These are phyloP conservation scores for Tremella yokohamensis DNA, from an alignment of 768 basidiomycete species.

Conservation along the genomic window DNA sequence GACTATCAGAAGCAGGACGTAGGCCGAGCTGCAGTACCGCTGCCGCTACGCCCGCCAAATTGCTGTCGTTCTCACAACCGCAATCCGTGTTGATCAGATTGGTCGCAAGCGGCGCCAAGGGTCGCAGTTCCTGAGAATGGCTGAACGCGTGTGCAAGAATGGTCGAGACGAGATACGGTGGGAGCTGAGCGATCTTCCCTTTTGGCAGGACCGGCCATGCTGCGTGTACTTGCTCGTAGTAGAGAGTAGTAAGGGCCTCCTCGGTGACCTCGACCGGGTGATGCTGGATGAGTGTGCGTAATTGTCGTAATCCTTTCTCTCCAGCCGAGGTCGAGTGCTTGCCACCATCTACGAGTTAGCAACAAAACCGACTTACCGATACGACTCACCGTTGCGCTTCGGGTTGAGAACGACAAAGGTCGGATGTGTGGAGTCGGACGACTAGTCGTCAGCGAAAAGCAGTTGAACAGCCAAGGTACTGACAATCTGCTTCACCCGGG, in stretches of 20 bases:
- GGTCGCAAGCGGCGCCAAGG: slow-evolving; percentile 11
- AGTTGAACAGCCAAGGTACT: neutral
- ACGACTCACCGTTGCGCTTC: slow-evolving; percentile 15
- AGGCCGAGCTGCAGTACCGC: slow-evolving; percentile 19
- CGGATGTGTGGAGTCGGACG: slow-evolving; percentile 20
- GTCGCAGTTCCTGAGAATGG: slow-evolving; percentile 19
- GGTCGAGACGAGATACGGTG: slow-evolving; percentile 20
- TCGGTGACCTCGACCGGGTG: slow-evolving; percentile 17
- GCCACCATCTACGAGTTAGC: neutral
- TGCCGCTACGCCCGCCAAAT: slow-evolving; percentile 16
- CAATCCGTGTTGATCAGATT: too few relatives aligned
- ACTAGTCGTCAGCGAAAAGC: slow-evolving; percentile 7
- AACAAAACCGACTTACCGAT: too few relatives aligned
- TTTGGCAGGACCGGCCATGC: slow-evolving; percentile 24
- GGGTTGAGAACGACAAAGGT: slow-evolving; percentile 29
- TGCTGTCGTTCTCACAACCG: slow-evolving; percentile 6
- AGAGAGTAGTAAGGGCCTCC: slow-evolving; percentile 8
- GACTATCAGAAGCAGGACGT: slow-evolving; percentile 10
- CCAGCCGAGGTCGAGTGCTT: neutral
- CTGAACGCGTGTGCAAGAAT: slow-evolving; percentile 14
- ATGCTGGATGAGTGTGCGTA: slow-evolving; percentile 21
- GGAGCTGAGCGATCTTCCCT: slow-evolving; percentile 4
- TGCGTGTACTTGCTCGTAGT: slow-evolving; percentile 20
- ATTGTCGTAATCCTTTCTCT: slow-evolving; percentile 9
- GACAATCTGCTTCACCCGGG: slow-evolving; percentile 18